phyloP scores from a whole-genome alignment of 2,329 filamentous ascomycete genomes.

The Zasmidium citrigriseum region DNA sequence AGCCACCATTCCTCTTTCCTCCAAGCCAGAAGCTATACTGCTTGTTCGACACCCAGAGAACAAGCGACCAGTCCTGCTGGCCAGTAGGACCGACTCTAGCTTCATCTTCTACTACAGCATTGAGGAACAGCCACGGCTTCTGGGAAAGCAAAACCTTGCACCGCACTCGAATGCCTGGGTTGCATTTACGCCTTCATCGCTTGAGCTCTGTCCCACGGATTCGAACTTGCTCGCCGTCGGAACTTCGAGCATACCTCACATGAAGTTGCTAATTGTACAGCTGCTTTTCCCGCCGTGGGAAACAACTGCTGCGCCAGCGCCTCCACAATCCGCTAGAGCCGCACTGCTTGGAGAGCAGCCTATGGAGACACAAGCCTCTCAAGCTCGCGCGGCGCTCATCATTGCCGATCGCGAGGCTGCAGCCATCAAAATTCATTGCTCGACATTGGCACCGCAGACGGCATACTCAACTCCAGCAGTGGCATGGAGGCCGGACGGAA shows the following conservation, averaged over 20 bases:
- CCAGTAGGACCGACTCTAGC: slow-evolving; percentile 60
- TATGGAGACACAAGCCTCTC: slow-evolving; percentile 51
- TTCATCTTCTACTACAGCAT: slow-evolving; percentile 58
- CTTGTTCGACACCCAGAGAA: slow-evolving; percentile 55
- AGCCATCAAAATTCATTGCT: slow-evolving; percentile 61
- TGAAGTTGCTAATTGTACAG: slow-evolving; percentile 63
- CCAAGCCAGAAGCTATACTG: slow-evolving; percentile 59
- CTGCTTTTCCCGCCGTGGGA: slow-evolving; percentile 52
- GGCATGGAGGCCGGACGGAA: slow-evolving; percentile 62
- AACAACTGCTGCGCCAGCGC: slow-evolving; percentile 12
- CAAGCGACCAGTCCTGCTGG: slow-evolving; percentile 50
- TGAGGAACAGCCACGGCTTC: slow-evolving; percentile 39
- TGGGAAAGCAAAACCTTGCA: slow-evolving; percentile 62
- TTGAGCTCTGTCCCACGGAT: slow-evolving; percentile 58
- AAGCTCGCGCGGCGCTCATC: slow-evolving; percentile 52
- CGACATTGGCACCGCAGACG: slow-evolving; percentile 64
- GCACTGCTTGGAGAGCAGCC: slow-evolving; percentile 28
- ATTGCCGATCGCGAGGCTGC: slow-evolving; percentile 59
- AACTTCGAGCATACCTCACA: slow-evolving; percentile 61
- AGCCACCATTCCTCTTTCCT: slow-evolving; percentile 46
- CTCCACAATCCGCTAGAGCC: slow-evolving; percentile 14
- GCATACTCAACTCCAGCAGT: slow-evolving; percentile 64
- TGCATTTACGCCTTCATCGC: slow-evolving; percentile 60
- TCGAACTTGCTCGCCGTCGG: slow-evolving; percentile 58
- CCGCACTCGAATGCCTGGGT: slow-evolving; percentile 66